Conservation (phyloP, 192 early-diverging fungal genomes). For the Chytriomyces sp. region DNA sequence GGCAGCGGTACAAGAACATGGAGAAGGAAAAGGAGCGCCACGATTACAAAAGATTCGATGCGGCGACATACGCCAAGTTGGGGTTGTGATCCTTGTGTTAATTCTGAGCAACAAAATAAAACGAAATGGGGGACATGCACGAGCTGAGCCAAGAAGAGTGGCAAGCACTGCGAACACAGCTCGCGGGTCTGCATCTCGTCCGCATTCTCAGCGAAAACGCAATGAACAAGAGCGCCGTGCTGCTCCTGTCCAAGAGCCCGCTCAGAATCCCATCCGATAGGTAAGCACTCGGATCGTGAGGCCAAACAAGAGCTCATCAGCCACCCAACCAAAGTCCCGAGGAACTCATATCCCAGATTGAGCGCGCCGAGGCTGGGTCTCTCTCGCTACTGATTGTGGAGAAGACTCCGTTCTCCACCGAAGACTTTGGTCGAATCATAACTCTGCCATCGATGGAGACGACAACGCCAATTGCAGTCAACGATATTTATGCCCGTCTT, state of each 20-base stretch:
- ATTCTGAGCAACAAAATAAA: no score
- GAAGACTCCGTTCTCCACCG: conserved; percentile 7
- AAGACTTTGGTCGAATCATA: not conserved
- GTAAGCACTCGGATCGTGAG: not conserved
- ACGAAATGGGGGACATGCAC: no score
- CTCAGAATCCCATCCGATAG: not conserved
- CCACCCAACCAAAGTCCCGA: not conserved
- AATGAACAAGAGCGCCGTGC: conserved; percentile 2
- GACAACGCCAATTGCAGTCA: conserved; percentile 4
- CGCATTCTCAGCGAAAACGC: conserved; percentile 6
- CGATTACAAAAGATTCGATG: conserved; percentile 60
- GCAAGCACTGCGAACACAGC: no score
- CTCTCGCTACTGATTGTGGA: conserved; percentile 9
- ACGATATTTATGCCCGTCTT: conserved; percentile 16
- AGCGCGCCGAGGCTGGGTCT: not conserved
- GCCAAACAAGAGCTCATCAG: not conserved
- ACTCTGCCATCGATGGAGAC: not conserved
- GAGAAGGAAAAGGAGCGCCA: conserved; percentile 55
- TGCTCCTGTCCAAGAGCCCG: conserved; percentile 4
- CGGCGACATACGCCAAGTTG: conserved; percentile 19
- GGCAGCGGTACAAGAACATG: conserved; percentile 38
- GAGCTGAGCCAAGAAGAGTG: no score
- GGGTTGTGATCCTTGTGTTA: no score
- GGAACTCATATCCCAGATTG: not conserved
- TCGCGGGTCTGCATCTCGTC: conserved; percentile 2